phyloP scores from a whole-genome alignment of 1,284 basidiomycete genomes.

The Moniliophthora roreri region DNA sequence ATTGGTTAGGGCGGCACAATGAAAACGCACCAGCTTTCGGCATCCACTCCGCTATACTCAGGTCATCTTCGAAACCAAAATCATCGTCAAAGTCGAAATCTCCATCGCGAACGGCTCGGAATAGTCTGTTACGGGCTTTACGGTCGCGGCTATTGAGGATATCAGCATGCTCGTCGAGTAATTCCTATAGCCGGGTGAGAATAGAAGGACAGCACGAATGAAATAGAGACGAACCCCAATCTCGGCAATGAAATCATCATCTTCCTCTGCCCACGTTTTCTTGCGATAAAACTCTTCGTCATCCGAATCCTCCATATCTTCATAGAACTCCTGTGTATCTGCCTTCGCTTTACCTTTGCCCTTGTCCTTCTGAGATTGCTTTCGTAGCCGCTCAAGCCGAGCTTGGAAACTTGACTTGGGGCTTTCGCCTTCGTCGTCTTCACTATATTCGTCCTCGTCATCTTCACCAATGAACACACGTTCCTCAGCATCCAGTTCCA shows the following conservation, averaged over 20 bases:
- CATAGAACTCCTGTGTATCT: constrained; percentile 40
- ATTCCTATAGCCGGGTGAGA: constrained; percentile 32
- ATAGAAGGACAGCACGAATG: background rate
- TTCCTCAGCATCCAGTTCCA: constrained; percentile 40
- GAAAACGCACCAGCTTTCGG: too few relatives aligned
- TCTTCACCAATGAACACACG: constrained; percentile 38
- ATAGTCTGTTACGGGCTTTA: constrained; percentile 57
- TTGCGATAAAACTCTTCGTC: constrained; percentile 23
- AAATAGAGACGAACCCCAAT: constrained; percentile 53
- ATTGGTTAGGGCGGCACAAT: background rate
- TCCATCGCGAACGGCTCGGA: constrained; percentile 56
- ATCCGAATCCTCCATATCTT: constrained; percentile 40
- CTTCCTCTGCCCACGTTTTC: constrained; percentile 56
- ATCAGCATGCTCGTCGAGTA: constrained; percentile 44
- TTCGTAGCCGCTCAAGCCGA: constrained; percentile 44
- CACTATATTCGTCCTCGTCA: constrained; percentile 33
- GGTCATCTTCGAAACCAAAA: constrained; percentile 21
- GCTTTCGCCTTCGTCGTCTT: constrained; percentile 44
- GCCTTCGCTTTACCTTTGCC: constrained; percentile 8
- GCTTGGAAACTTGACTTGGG: constrained; percentile 55
- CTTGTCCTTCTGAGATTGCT: constrained; percentile 20
- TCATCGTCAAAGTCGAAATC: constrained; percentile 30
- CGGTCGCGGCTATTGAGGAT: constrained; percentile 50
- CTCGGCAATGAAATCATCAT: constrained; percentile 63
- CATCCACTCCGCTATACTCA: too few relatives aligned